Conservation (phyloP, 208 protist genomes). For the Leishmania tropica region DNA sequence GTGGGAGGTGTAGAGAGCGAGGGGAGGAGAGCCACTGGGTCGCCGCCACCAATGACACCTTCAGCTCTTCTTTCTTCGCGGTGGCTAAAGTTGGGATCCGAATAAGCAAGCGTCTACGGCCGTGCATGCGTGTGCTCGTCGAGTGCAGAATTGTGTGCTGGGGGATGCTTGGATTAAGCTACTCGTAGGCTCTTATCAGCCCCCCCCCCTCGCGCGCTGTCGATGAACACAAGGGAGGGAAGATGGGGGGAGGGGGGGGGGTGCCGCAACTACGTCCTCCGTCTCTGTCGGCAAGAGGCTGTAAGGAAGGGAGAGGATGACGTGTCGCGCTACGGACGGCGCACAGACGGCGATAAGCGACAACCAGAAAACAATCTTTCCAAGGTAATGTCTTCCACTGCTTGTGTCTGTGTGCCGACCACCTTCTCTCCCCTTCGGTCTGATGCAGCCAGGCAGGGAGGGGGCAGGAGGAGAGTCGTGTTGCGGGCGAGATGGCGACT, state of each 20-base stretch:
- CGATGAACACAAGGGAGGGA: background rate
- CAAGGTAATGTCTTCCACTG: background rate
- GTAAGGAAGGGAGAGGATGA: background rate
- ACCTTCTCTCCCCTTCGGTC: background rate
- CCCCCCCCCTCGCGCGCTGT: background rate
- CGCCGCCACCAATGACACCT: background rate
- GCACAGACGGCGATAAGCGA: background rate
- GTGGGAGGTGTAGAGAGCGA: background rate
- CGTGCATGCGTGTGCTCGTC: background rate
- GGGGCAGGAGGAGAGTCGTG: background rate
- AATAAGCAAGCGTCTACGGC: background rate
- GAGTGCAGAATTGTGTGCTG: background rate
- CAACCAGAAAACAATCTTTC: background rate
- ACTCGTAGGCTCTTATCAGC: background rate
- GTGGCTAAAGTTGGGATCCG: background rate
- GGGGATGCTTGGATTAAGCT: background rate
- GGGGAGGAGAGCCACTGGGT: background rate
- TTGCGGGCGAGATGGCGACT: background rate
- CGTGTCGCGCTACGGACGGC: background rate
- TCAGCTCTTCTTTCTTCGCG: background rate
- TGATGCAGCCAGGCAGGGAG: background rate
- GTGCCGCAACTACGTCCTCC: background rate
- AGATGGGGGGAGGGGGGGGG: background rate
- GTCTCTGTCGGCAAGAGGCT: background rate
- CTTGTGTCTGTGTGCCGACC: background rate